Percentiles rank a stretch among this genome's conserved stretches.
These are phyloP conservation scores for Paecilomyces formosus DNA, from an alignment of 2,329 filamentous ascomycete genomes.

Conservation along the genomic window DNA sequence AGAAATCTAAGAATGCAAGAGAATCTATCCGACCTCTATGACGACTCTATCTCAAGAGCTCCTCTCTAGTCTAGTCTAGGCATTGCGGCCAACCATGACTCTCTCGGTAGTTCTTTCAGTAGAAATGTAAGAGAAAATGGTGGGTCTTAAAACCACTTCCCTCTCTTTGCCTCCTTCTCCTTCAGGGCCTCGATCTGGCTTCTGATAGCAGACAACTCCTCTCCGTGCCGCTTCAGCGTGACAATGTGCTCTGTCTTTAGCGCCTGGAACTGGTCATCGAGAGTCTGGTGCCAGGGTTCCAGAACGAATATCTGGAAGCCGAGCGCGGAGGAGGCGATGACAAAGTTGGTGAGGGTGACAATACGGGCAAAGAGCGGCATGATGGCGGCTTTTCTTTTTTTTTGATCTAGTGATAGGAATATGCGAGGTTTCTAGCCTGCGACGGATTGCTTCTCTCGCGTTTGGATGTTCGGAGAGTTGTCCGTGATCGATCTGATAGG, in stretches of 20 bases:
- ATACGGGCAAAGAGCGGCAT: conserved; percentile 42
- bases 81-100: background rate
- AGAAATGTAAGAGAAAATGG: background rate
- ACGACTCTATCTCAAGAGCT: background rate
- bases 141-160: background rate
- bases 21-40: background rate
- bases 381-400: background rate
- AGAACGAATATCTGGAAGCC: conserved; percentile 62
- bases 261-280: conserved; percentile 54
- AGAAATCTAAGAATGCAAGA: background rate
- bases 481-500: background rate
- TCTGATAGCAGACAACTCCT: background rate
- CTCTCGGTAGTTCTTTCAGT: background rate
- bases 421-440: background rate
- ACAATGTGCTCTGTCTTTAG: conserved; percentile 51
- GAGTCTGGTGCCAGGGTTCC: conserved; percentile 62
- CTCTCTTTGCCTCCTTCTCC: background rate
- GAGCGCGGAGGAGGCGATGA: conserved; percentile 57
- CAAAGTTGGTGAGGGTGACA: conserved; percentile 58
- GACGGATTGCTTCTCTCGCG: background rate
- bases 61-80: background rate
- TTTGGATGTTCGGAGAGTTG: background rate
- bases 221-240: conserved; percentile 8
- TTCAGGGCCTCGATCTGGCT: background rate
- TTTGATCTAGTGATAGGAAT: background rate